Percentiles rank a stretch among this genome's conserved stretches.
phyloP scores from a whole-genome alignment of 2,329 filamentous ascomycete genomes.

The Cephalotrichum gorgonifer region DNA sequence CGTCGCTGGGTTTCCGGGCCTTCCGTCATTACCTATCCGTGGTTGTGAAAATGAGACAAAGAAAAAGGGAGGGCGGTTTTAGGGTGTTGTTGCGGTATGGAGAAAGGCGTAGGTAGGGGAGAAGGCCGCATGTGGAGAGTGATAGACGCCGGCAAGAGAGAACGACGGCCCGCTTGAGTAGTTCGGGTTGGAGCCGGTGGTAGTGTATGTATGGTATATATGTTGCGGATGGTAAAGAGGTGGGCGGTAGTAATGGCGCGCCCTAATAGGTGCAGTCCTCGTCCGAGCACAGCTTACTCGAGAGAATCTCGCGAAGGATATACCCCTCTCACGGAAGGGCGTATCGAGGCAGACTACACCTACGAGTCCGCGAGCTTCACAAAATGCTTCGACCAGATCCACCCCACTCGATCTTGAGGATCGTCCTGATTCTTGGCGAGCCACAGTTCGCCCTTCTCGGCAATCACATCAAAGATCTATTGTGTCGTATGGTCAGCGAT shows the following conservation, averaged over 20 bases:
- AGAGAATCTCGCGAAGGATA: background rate
- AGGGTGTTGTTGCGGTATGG: too few relatives aligned
- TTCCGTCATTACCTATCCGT: background rate
- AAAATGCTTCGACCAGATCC: slow-evolving; percentile 99
- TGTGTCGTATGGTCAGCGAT: background rate
- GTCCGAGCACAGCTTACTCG: background rate
- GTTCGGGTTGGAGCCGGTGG: background rate
- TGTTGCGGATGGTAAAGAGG: too few relatives aligned
- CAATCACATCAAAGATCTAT: slow-evolving; percentile 81
- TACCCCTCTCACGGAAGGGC: background rate
- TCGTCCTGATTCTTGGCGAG: slow-evolving; percentile 97
- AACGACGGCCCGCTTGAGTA: background rate
- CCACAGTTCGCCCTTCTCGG: slow-evolving; percentile 95
- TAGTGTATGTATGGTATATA: background rate
- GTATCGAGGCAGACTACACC: background rate
- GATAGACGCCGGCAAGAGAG: background rate
- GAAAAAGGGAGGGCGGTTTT: background rate
- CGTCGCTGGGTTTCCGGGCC: background rate
- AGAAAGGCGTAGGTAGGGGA: background rate
- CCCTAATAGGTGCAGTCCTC: too few relatives aligned
- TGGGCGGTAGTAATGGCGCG: too few relatives aligned
- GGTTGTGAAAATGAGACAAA: background rate
- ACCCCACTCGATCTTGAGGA: slow-evolving; percentile 65
- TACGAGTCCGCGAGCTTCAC: slow-evolving; percentile 50
- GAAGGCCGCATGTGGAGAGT: background rate